These are phyloP conservation scores for Rutstroemia sp. DNA, from an alignment of 2,329 filamentous ascomycete species.

Conservation along the genomic window DNA sequence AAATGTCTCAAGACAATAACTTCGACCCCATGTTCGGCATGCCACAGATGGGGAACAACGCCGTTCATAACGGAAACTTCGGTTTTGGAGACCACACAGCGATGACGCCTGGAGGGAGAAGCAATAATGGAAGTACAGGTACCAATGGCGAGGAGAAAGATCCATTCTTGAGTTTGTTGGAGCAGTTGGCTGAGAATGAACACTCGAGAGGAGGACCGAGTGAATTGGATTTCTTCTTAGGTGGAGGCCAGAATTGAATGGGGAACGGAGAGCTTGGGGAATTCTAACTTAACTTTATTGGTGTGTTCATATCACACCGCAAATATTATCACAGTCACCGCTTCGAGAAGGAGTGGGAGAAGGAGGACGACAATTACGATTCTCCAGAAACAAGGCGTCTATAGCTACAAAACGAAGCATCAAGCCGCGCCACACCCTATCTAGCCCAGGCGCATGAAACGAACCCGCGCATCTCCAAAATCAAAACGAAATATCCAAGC, in stretches of 20 bases:
- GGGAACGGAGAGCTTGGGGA: neutral
- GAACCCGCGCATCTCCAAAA: too few relatives aligned
- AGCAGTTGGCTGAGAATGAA: constrained; percentile 79
- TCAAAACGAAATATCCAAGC: too few relatives aligned
- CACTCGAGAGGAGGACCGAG: constrained; percentile 59
- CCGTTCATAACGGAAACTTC: constrained; percentile 43
- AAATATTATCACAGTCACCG: too few relatives aligned
- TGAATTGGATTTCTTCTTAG: constrained; percentile 72
- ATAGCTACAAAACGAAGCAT: too few relatives aligned
- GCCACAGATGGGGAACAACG: constrained; percentile 40
- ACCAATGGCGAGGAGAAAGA: constrained; percentile 62
- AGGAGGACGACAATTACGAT: too few relatives aligned
- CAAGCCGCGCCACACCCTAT: too few relatives aligned
- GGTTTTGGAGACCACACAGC: constrained; percentile 31
- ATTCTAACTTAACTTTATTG: too few relatives aligned
- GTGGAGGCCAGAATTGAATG: constrained; percentile 15
- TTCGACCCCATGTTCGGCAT: constrained; percentile 56
- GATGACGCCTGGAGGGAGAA: constrained; percentile 37
- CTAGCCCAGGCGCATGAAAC: too few relatives aligned
- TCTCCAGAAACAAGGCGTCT: too few relatives aligned
- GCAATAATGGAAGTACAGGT: constrained; percentile 42
- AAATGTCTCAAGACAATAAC: constrained; percentile 12
- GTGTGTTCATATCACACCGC: too few relatives aligned
- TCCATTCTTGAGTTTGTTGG: constrained; percentile 69
- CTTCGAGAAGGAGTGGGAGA: too few relatives aligned